Percentiles rank a stretch among this genome's conserved stretches.
Evolutionary conservation across 2,329 filamentous ascomycete species (phyloP).

Genomic region (Botryotinia convoluta): DNA sequence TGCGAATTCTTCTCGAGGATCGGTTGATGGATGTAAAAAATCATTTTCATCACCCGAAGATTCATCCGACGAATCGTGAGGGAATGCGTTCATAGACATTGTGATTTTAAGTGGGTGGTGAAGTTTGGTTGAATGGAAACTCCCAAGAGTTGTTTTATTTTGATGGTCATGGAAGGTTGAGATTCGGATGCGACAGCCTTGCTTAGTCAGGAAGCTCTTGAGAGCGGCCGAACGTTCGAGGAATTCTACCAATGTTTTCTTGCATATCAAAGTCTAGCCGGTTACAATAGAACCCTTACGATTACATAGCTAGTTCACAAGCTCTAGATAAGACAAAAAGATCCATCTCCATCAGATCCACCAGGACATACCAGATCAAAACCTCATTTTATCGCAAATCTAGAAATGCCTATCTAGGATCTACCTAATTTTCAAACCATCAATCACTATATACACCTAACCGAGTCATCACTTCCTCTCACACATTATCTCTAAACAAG

Average conservation of each 20-base stretch:
- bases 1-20: slow-evolving; percentile 45
- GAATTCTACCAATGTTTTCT: not conserved
- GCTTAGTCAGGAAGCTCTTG: not conserved
- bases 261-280: not conserved
- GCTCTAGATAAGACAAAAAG: not conserved
- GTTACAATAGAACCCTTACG: too few species aligned
- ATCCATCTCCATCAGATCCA: not conserved
- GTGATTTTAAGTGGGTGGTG: not conserved
- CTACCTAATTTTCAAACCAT: too few species aligned
- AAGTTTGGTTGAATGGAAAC: not conserved
- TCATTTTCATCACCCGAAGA: slow-evolving; percentile 35
- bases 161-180: slow-evolving; percentile 6
- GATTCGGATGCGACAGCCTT: slow-evolving; percentile 6
- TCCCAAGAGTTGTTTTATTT: slow-evolving; percentile 3
- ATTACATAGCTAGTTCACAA: not conserved
- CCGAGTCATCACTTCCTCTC: too few species aligned
- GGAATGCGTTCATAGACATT: slow-evolving; percentile 37
- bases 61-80: slow-evolving; percentile 36
- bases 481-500: too few species aligned
- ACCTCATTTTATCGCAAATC: not conserved
- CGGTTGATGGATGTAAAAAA: slow-evolving; percentile 33
- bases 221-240: not conserved
- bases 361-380: not conserved
- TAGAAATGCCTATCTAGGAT: too few species aligned
- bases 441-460: too few species aligned